Evolutionary conservation across 1,139 yeast genomes (phyloP).

Genomic region (Petasospora rhodanensis): DNA sequence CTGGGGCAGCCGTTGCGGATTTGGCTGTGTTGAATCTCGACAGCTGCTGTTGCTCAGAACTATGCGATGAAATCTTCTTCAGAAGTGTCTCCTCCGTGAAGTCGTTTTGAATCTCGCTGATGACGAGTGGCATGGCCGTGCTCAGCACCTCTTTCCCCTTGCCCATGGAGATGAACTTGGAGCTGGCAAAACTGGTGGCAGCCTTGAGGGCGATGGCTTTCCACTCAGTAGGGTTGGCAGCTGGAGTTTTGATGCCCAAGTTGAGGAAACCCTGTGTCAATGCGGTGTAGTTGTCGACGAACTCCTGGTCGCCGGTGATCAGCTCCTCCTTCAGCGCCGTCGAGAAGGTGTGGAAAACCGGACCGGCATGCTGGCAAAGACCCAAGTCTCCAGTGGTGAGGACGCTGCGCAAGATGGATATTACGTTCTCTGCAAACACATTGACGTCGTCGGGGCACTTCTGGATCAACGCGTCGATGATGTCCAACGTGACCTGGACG

Average conservation of each 20-base stretch:
- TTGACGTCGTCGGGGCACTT: conserved; percentile 81
- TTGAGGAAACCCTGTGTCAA: conserved; percentile 14
- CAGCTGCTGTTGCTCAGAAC: conserved; percentile 22
- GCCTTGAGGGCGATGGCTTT: conserved; percentile 21
- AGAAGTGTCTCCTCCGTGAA: conserved; percentile 16
- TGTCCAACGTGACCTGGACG: conserved; percentile 73
- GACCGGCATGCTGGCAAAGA: conserved; percentile 47
- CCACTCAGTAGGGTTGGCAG: conserved; percentile 21
- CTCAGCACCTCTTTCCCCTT: conserved; percentile 15
- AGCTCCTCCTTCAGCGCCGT: conserved; percentile 60
- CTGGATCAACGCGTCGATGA: conserved; percentile 63
- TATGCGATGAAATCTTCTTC: conserved; percentile 16
- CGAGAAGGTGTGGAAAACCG: conserved; percentile 59
- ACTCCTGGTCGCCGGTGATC: conserved; percentile 65
- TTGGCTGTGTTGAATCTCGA: conserved; percentile 21
- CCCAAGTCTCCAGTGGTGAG: conserved; percentile 50
- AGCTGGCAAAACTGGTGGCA: conserved; percentile 21
- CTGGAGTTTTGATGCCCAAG: conserved; percentile 12
- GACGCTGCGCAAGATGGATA: conserved; percentile 37
- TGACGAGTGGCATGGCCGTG: conserved; percentile 17
- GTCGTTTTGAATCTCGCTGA: conserved; percentile 17
- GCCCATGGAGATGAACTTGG: conserved; percentile 15
- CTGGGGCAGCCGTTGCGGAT: conserved; percentile 3
- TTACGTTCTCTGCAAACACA: conserved; percentile 58
- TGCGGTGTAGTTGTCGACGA: conserved; percentile 35